These are phyloP conservation scores for Margaritispora aquatica DNA, from an alignment of 495 filamentous ascomycete genomes.

Conservation along the genomic window DNA sequence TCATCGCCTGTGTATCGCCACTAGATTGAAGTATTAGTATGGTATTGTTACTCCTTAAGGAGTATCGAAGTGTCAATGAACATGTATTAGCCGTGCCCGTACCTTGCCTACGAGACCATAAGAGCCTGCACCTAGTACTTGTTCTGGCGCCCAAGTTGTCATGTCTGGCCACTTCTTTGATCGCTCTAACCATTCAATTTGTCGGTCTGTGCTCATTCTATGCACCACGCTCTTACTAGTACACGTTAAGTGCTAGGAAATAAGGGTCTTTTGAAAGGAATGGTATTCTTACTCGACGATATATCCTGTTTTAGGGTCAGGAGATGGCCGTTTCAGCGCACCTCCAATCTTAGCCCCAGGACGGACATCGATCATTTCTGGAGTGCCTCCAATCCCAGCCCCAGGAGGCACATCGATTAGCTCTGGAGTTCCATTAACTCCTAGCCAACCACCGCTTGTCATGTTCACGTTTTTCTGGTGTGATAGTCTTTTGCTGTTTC, in stretches of 20 bases:
- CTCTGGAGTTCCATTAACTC: too few relatives aligned
- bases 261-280: not conserved
- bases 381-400: too few relatives aligned
- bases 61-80: not conserved
- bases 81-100: not conserved
- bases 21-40: not conserved
- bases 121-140: not conserved
- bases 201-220: not conserved
- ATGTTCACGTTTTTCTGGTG: too few relatives aligned
- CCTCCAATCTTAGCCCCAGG: too few relatives aligned
- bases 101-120: not conserved
- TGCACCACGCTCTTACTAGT: not conserved
- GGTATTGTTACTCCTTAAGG: not conserved
- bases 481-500: too few relatives aligned
- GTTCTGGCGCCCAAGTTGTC: not conserved
- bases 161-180: not conserved
- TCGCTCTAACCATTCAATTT: conserved; percentile 1
- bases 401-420: too few relatives aligned
- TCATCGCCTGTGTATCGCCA: not conserved
- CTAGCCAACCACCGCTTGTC: too few relatives aligned
- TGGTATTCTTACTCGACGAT: not conserved
- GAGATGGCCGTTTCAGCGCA: too few relatives aligned
- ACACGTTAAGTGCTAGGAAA: not conserved
- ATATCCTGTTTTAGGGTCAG: too few relatives aligned
- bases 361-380: too few relatives aligned